Evolutionary conservation across 148 eudicot species (phyloP), one percentile per base, ranked within the genome.

Genomic region (Rhododendron vialii): DNA sequence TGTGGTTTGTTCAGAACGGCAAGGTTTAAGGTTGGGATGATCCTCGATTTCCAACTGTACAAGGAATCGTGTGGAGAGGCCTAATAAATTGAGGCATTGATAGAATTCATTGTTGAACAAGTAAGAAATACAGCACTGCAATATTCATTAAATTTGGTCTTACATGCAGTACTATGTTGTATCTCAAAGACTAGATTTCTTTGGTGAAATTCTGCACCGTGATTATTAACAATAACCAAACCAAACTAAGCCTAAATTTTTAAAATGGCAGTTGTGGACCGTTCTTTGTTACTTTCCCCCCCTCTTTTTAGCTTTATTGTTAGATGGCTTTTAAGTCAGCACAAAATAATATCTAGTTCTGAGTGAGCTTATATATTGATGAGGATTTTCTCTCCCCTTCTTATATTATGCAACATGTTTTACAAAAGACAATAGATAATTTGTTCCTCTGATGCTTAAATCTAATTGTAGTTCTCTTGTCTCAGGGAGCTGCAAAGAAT

Each of bases 11-110:
- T 78, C 94, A 93, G 75, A 95, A 98, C 84, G 98, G 94, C n/a
- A 93, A 93, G 89, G 99, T 98, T 83, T 98, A 98, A 81, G 96
- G 99, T 51, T 98, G 98, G 99, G 97, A 98, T 90, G 99, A 98
- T 90, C 93, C 99, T 86, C 93, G 99, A 36, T 98, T 98, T 85
- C 99, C 99, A 84, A 98, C 99, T 78, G 98, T 98, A 10, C 98
- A 95, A 90, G 98, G 99, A 79, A 98, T 98, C 78, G 98, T 98
- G 47, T 98, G 98, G 30, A 92, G 99, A 88, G 99, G 99, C 53
- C 90, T 98, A 80, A 92, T 30, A 95, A 87, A 92, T 98, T 55
- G 95, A 98, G 74, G 99, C 99, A 69, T 57, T 98, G 86, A 93
- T 94, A 84, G 98, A 98, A 85, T 98, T 98, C 90, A 98, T 98